phyloP scores from a whole-genome alignment of 306 rosid species.

The Senna tora region DNA sequence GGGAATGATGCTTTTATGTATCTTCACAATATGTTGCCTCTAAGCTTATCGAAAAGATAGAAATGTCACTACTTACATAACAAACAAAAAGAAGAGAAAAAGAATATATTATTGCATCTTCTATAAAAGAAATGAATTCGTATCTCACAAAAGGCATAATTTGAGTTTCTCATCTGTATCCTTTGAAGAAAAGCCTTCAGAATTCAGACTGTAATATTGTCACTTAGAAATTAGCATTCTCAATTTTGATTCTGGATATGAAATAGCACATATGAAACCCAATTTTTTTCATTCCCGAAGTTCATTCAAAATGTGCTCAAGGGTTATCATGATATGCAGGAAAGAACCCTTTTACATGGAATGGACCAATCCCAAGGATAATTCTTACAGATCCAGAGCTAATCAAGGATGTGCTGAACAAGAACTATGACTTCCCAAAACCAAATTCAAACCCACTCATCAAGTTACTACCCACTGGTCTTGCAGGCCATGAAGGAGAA shows the following conservation, averaged over 20 bases:
- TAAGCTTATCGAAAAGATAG: background rate
- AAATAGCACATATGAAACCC: background rate
- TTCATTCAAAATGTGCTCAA: background rate
- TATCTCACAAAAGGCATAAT: background rate
- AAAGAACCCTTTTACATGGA: constrained; percentile 49
- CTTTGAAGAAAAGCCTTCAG: background rate
- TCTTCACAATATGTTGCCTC: background rate
- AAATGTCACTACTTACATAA: background rate
- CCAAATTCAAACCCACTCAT: constrained; percentile 31
- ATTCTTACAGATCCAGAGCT: constrained; percentile 52
- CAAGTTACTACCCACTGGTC: constrained; percentile 41
- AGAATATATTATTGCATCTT: background rate
- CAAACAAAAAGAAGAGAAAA: background rate
- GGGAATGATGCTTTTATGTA: background rate
- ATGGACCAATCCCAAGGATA: constrained; percentile 59
- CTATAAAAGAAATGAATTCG: background rate
- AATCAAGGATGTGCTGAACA: constrained; percentile 52
- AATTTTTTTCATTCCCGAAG: background rate
- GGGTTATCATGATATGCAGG: constrained; percentile 36
- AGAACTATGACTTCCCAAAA: constrained; percentile 40
- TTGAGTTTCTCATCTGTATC: background rate
- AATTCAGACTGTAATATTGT: background rate
- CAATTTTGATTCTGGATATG: background rate
- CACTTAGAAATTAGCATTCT: background rate
- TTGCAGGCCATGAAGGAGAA: constrained; percentile 41